Conservation (phyloP, 371 early-diverging fungal genomes). For the Actinomucor elegans region DNA sequence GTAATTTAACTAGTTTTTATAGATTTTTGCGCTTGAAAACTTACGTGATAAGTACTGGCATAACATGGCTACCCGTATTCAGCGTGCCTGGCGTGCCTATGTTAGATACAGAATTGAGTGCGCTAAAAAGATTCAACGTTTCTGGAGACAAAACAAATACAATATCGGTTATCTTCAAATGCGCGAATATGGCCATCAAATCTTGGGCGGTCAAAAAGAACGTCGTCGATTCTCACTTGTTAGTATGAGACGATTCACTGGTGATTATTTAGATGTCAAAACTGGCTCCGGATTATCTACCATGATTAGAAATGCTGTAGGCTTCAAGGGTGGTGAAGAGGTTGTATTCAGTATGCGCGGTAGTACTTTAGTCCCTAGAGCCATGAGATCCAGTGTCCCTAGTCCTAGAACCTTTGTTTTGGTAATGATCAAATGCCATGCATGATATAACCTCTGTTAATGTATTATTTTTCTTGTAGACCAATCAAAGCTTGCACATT, state of each 20-base stretch:
- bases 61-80: conserved; percentile 93
- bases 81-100: conserved; percentile 87
- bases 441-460: too few species aligned
- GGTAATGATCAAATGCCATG: too few species aligned
- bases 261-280: conserved; percentile 89
- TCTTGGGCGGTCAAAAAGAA: conserved; percentile 90
- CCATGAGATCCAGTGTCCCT: conserved; percentile 79
- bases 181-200: conserved; percentile 90
- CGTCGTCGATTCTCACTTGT: conserved; percentile 86
- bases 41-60: conserved; percentile 96
- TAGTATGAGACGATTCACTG: conserved; percentile 82
- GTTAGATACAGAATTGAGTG: conserved; percentile 71
- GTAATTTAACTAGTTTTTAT: background rate
- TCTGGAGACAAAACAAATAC: conserved; percentile 88
- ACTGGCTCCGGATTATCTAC: conserved; percentile 63
- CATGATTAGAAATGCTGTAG: conserved; percentile 64
- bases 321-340: conserved; percentile 54
- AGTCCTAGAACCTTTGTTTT: conserved; percentile 74
- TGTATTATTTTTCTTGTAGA: too few species aligned
- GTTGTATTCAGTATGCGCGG: conserved; percentile 71
- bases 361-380: conserved; percentile 70
- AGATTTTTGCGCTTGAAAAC: conserved; percentile 90
- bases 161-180: conserved; percentile 87
- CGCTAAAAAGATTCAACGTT: conserved; percentile 78
- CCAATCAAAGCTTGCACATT: conserved; percentile 56